Conservation (phyloP, 1,284 basidiomycete species). For the Trichosporon inkin region DNA sequence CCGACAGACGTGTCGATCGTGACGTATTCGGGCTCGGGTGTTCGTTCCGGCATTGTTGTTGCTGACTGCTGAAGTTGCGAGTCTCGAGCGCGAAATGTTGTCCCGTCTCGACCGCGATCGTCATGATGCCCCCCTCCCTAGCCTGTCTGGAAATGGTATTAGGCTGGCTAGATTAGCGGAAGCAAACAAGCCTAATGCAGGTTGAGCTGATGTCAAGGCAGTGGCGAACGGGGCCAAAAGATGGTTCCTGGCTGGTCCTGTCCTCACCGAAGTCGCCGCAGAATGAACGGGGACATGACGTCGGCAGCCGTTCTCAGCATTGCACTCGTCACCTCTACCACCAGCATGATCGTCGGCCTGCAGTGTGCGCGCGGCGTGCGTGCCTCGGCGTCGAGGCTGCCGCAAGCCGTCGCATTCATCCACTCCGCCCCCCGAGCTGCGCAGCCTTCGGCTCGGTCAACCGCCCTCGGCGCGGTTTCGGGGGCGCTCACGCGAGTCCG, state of each 20-base stretch:
- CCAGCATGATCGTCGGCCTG: neutral
- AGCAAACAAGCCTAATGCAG: neutral
- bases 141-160: too few relatives aligned
- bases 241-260: neutral
- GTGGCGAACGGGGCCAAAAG: conserved; percentile 7
- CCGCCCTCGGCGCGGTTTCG: too few relatives aligned
- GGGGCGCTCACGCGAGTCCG: too few relatives aligned
- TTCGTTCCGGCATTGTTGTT: conserved; percentile 12
- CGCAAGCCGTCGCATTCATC: neutral
- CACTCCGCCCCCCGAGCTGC: neutral
- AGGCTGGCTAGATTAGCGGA: neutral
- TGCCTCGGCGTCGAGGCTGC: neutral
- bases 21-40: conserved; percentile 49
- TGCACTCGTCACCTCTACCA: neutral
- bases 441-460: neutral
- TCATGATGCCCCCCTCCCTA: too few relatives aligned
- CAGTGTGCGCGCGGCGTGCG: neutral
- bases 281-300: neutral
- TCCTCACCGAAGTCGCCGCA: neutral
- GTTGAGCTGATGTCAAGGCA: neutral
- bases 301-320: neutral
- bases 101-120: too few relatives aligned
- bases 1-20: conserved; percentile 81
- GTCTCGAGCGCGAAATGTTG: neutral
- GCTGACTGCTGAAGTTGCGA: neutral